Conservation (phyloP, 345 rosid species). For the Clausena lansium region DNA sequence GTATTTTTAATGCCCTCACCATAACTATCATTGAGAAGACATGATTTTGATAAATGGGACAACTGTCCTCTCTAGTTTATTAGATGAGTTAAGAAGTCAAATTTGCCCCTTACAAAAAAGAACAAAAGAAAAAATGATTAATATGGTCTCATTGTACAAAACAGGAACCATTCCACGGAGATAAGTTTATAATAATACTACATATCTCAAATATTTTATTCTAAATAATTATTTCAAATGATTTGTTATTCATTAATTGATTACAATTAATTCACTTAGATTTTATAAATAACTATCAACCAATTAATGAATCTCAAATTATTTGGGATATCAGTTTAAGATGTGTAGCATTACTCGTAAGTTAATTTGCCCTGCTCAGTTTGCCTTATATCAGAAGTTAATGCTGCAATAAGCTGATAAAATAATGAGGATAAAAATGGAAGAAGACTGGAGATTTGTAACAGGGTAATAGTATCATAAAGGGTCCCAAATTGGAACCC, state of each 20-base stretch:
- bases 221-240: too few species aligned
- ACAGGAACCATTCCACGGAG: not conserved
- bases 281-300: too few species aligned
- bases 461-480: conserved; percentile 15
- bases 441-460: conserved; percentile 13
- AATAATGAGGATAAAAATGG: not conserved
- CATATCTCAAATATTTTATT: too few species aligned
- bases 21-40: conserved; percentile 15
- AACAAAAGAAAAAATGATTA: not conserved
- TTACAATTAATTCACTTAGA: too few species aligned
- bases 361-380: not conserved
- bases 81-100: conserved; percentile 2
- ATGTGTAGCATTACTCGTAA: too few species aligned
- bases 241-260: too few species aligned
- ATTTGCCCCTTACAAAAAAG: conserved; percentile 1
- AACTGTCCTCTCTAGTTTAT: not conserved
- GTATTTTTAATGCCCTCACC: conserved; percentile 12
- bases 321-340: too few species aligned
- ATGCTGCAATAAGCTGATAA: not conserved
- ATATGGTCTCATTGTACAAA: not conserved
- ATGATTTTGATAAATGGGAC: conserved; percentile 1
- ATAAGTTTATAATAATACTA: too few species aligned
- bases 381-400: not conserved
- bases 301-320: too few species aligned
- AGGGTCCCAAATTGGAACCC: conserved; percentile 49